Conservation (phyloP, 73 alveolate species). For the Paramecium biaurelia region DNA sequence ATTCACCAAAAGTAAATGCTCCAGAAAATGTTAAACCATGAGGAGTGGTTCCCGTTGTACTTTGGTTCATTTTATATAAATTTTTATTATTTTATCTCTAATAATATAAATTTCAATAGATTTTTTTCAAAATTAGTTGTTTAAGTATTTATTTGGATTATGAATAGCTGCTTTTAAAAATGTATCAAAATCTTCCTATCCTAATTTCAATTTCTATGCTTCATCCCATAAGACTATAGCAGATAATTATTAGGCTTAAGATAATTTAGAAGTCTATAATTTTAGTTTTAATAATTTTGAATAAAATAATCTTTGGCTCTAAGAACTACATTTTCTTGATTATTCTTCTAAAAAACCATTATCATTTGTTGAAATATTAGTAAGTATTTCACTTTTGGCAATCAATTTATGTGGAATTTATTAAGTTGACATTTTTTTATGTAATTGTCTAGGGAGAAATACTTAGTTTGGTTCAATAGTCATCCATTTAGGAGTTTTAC, state of each 20-base stretch:
- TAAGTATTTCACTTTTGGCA: neutral
- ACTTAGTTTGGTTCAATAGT: neutral
- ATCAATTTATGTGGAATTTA: neutral
- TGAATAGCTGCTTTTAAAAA: neutral
- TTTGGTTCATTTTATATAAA: neutral
- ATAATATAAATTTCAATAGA: neutral
- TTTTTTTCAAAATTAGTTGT: neutral
- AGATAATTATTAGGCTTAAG: neutral
- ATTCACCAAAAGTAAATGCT: conserved; percentile 26
- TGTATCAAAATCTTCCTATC: neutral
- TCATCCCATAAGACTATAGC: neutral
- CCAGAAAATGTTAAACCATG: conserved; percentile 26
- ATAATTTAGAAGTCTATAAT: neutral
- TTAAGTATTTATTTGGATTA: neutral
- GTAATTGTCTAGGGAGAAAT: neutral
- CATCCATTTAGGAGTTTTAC: neutral
- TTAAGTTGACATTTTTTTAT: neutral
- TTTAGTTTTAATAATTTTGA: neutral
- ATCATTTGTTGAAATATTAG: neutral
- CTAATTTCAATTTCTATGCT: neutral
- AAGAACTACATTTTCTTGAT: neutral
- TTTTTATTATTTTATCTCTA: neutral
- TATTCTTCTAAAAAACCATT: neutral
- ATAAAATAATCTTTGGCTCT: neutral
- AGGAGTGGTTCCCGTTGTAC: conserved; percentile 31